Conservation (phyloP, 495 filamentous ascomycete species). For the Hyaloscypha variabilis region DNA sequence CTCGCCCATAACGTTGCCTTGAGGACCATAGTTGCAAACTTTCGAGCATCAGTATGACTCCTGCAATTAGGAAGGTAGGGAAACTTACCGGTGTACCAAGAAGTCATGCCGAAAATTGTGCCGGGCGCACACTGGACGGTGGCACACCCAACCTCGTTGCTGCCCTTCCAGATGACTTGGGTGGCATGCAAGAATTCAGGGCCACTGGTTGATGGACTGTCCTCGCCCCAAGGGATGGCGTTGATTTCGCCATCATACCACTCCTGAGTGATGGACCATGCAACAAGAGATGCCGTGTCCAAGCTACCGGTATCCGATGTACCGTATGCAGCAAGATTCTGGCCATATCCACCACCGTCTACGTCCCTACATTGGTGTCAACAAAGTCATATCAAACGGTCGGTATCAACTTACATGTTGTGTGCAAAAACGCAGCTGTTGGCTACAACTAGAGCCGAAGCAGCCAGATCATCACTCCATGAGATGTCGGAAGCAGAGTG, state of each 20-base stretch:
- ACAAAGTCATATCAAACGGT: background rate
- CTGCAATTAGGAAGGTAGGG: background rate
- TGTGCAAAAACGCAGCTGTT: slow-evolving; percentile 70
- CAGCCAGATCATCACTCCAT: slow-evolving; percentile 65
- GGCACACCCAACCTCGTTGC: slow-evolving; percentile 73
- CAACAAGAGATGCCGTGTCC: slow-evolving; percentile 48
- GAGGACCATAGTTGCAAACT: slow-evolving; percentile 79
- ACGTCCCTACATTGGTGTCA: slow-evolving; percentile 22
- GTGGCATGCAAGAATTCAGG: slow-evolving; percentile 88
- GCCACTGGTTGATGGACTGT: slow-evolving; percentile 54
- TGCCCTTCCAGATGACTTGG: slow-evolving; percentile 85
- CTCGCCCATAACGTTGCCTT: slow-evolving; percentile 33
- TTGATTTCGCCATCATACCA: slow-evolving; percentile 80
- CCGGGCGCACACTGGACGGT: slow-evolving; percentile 54
- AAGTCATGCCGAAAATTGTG: slow-evolving; percentile 46
- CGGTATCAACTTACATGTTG: slow-evolving; percentile 63
- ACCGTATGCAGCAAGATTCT: slow-evolving; percentile 72
- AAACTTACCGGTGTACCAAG: slow-evolving; percentile 73
- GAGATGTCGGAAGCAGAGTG: slow-evolving; percentile 68
- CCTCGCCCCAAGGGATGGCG: slow-evolving; percentile 35
- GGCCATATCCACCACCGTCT: slow-evolving; percentile 67
- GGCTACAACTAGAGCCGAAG: slow-evolving; percentile 55
- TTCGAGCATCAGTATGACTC: background rate
- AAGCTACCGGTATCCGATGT: slow-evolving; percentile 23
- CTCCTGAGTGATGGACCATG: slow-evolving; percentile 67